These are phyloP conservation scores for Coemansia sp. DNA, from an alignment of 192 early-diverging fungal genomes.

Conservation along the genomic window DNA sequence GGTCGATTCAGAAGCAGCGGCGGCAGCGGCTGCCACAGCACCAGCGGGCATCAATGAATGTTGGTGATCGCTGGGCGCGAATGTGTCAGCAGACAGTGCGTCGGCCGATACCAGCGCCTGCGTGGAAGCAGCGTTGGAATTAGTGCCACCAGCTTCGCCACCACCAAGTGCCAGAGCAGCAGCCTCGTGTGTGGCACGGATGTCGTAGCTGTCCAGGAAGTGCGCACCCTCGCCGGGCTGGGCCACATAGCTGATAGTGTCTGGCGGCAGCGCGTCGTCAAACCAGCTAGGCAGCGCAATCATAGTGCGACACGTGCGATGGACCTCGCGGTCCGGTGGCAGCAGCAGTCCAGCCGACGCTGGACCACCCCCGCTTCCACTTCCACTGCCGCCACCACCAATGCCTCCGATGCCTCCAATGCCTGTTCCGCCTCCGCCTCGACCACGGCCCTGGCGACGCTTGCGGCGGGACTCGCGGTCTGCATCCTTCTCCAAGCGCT, in stretches of 20 bases:
- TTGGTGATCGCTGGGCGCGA: background rate
- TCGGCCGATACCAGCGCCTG: background rate
- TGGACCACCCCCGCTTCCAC: background rate
- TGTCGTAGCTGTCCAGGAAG: slow-evolving; percentile 46
- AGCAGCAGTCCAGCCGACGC: background rate
- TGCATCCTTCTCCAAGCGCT: slow-evolving; percentile 80
- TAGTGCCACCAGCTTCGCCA: background rate
- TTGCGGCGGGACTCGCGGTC: slow-evolving; percentile 84
- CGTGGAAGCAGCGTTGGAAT: background rate
- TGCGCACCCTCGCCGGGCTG: slow-evolving; percentile 49
- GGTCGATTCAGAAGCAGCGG: background rate
- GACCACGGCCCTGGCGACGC: slow-evolving; percentile 76
- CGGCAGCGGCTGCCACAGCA: background rate
- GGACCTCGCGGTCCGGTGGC: slow-evolving; percentile 36
- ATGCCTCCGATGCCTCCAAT: slow-evolving; percentile 3
- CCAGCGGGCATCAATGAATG: background rate
- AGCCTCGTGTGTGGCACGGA: slow-evolving; percentile 37
- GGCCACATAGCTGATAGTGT: slow-evolving; percentile 44
- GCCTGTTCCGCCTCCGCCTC: slow-evolving; percentile 10
- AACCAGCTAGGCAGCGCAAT: slow-evolving; percentile 49
- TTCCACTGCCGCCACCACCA: background rate
- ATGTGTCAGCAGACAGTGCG: background rate
- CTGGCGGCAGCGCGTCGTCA: slow-evolving; percentile 47
- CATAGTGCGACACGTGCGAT: slow-evolving; percentile 46
- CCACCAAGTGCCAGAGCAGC: slow-evolving; percentile 13